Evolutionary conservation across 2,329 filamentous ascomycete genomes (phyloP).

Genomic region (Madurella mycetomatis): DNA sequence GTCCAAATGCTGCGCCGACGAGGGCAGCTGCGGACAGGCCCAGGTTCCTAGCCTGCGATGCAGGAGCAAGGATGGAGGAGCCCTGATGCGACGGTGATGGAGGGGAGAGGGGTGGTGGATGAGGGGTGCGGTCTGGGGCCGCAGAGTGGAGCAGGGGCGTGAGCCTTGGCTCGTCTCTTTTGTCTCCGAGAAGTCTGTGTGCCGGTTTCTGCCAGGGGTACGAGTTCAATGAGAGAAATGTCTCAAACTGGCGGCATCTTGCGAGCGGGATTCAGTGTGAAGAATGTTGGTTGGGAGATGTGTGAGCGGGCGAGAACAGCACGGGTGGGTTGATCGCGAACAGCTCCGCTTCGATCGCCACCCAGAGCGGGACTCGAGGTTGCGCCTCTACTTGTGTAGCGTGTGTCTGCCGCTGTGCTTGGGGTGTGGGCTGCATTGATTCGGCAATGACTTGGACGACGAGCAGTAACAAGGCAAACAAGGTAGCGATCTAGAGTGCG

Average conservation of each 20-base stretch:
- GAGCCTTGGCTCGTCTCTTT: conserved; percentile 12
- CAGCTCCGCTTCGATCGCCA: not conserved
- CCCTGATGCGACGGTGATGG: conserved; percentile 30
- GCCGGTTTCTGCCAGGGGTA: conserved; percentile 4
- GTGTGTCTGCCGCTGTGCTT: conserved; percentile 9
- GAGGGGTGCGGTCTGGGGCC: conserved; percentile 21
- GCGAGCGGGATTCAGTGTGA: no score
- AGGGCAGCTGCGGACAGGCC: conserved; percentile 4
- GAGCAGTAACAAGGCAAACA: not conserved
- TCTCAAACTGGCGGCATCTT: no score
- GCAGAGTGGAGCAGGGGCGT: conserved; percentile 23
- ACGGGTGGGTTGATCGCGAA: not conserved
- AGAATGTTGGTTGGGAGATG: no score
- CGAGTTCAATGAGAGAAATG: not conserved
- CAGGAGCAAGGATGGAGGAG: conserved; percentile 25
- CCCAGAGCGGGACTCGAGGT: not conserved
- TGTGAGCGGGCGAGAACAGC: no score
- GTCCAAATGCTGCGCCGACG: conserved; percentile 17
- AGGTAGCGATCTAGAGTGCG: not conserved
- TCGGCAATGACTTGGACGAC: conserved; percentile 4
- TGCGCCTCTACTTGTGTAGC: not conserved
- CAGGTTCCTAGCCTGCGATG: conserved; percentile 18
- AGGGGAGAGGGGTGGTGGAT: conserved; percentile 24
- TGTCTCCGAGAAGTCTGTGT: conserved; percentile 8
- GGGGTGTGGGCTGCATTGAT: conserved; percentile 3